Conservation (phyloP, 1,284 basidiomycete species). For the Paramarasmius palmivorus region DNA sequence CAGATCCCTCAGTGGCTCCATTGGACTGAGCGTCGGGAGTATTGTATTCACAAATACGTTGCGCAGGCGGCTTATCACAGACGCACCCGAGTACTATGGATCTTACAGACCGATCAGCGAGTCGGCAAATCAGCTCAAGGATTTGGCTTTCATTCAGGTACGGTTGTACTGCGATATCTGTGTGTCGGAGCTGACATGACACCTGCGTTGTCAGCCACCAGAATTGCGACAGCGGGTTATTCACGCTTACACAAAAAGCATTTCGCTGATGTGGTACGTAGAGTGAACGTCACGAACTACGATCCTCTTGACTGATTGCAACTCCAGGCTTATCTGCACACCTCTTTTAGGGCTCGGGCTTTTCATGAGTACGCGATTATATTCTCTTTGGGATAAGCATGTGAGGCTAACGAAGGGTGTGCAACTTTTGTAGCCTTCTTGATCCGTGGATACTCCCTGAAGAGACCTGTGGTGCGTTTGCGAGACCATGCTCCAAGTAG, state of each 20-base stretch:
- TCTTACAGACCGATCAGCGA: not conserved
- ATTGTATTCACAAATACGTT: slow-evolving; percentile 26
- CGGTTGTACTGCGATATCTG: not conserved
- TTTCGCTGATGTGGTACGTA: slow-evolving; percentile 4
- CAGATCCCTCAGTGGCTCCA: slow-evolving; percentile 35
- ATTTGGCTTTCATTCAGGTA: not conserved
- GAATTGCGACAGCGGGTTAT: not conserved
- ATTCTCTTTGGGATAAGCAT: not conserved
- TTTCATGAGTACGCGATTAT: not conserved
- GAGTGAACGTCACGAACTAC: not conserved
- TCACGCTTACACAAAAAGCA: slow-evolving; percentile 3
- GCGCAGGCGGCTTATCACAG: not conserved
- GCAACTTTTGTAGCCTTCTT: not conserved
- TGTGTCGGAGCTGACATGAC: not conserved
- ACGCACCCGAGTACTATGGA: not conserved
- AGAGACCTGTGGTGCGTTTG: not conserved
- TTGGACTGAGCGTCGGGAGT: slow-evolving; percentile 37
- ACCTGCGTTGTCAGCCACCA: not conserved
- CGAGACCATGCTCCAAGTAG: not conserved
- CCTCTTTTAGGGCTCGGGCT: not conserved
- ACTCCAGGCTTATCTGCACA: not conserved
- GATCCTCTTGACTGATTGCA: not conserved
- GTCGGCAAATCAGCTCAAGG: not conserved
- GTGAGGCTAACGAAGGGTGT: not conserved
- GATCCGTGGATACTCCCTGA: not conserved